A percentile compares a stretch with the other conserved stretches of the same genome.
Conservation (phyloP, 345 rosid genomes). For the Murraya paniculata region DNA sequence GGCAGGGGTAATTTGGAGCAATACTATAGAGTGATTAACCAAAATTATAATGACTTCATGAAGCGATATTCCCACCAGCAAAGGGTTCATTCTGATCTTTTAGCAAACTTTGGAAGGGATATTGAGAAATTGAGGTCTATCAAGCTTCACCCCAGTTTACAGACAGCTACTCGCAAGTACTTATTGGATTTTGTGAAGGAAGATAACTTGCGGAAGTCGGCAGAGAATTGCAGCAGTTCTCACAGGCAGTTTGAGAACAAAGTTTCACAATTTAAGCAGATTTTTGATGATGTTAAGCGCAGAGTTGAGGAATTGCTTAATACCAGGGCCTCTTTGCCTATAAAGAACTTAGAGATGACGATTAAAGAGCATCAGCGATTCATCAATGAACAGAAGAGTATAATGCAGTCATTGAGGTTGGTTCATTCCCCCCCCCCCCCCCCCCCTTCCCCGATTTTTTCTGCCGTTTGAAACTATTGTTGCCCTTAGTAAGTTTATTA, state of each 20-base stretch:
- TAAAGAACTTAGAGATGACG: slow-evolving; percentile 54
- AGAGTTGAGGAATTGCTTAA: slow-evolving; percentile 75
- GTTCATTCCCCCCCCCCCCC: slow-evolving; percentile 17
- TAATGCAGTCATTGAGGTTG: slow-evolving; percentile 96
- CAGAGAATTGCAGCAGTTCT: slow-evolving; percentile 63
- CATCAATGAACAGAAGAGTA: slow-evolving; percentile 76
- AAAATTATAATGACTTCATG: slow-evolving; percentile 74
- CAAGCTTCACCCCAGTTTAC: slow-evolving; percentile 76
- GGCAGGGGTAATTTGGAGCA: slow-evolving; percentile 83
- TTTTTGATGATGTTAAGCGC: slow-evolving; percentile 64
- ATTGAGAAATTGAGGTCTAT: slow-evolving; percentile 70
- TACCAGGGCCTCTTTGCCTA: slow-evolving; percentile 42
- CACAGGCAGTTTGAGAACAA: slow-evolving; percentile 91
- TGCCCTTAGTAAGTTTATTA: not conserved
- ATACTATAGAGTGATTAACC: slow-evolving; percentile 70
- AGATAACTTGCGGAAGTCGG: slow-evolving; percentile 68
- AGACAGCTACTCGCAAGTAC: slow-evolving; percentile 46
- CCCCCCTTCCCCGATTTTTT: not conserved
- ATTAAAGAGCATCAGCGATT: slow-evolving; percentile 65
- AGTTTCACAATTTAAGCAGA: slow-evolving; percentile 79
- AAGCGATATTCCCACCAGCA: slow-evolving; percentile 80
- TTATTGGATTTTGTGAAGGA: slow-evolving; percentile 88
- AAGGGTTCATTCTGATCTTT: slow-evolving; percentile 67
- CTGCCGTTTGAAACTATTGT: not conserved
- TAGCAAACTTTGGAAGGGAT: slow-evolving; percentile 69